phyloP scores from a whole-genome alignment of 768 basidiomycete species.

The Naganishia antarctica region DNA sequence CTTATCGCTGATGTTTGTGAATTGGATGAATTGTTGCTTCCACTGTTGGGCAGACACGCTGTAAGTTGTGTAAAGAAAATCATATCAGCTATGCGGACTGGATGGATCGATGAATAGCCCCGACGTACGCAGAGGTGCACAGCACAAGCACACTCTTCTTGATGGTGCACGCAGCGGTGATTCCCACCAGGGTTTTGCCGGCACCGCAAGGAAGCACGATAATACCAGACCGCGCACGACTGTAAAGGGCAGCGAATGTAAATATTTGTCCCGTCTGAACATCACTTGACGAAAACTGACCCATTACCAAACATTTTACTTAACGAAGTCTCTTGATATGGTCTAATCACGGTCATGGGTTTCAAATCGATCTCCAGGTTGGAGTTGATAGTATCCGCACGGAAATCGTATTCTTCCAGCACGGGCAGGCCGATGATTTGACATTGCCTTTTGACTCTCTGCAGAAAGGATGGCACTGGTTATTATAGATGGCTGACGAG shows the following conservation, averaged over 20 bases:
- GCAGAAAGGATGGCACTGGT: background rate
- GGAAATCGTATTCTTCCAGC: constrained; percentile 98
- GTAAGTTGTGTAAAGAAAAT: background rate
- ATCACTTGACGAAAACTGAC: constrained; percentile 51
- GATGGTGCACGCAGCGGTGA: constrained; percentile 97
- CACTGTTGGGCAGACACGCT: constrained; percentile 83
- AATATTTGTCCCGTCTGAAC: background rate
- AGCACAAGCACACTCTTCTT: constrained; percentile 97
- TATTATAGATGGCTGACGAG: background rate
- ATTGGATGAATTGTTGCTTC: constrained; percentile 96
- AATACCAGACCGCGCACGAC: constrained; percentile 94
- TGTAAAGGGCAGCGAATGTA: constrained; percentile 42
- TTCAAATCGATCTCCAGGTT: constrained; percentile 98
- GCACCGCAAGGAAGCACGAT: constrained; percentile 98
- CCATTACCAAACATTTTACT: constrained; percentile 99
- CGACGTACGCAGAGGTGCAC: constrained; percentile 89
- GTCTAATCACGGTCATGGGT: constrained; percentile 91
- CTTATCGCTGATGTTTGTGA: constrained; percentile 94
- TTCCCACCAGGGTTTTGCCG: constrained; percentile 98
- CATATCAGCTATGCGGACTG: no score
- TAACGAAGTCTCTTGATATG: constrained; percentile 96
- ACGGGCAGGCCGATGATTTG: constrained; percentile 96
- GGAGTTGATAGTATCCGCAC: constrained; percentile 91
- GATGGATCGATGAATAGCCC: background rate
- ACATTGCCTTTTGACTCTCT: constrained; percentile 79